Evolutionary conservation across 805 yeast species (phyloP).

Genomic region (Kluyveromyces siamensis): DNA sequence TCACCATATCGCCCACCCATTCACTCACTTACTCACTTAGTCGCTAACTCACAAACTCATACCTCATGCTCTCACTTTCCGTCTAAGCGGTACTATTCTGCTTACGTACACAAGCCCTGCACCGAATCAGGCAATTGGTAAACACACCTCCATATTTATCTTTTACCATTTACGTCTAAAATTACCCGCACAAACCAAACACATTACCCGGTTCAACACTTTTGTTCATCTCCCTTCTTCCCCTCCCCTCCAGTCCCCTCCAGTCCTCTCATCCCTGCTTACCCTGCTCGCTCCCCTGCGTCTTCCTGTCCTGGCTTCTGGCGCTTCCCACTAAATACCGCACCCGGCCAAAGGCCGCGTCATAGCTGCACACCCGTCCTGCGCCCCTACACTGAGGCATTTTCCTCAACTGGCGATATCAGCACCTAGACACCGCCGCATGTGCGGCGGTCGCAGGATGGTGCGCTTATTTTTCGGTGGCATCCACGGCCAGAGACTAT

Average conservation of each 20-base stretch:
- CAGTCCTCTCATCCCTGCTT: not conserved
- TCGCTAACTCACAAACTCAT: no score
- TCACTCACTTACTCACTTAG: no score
- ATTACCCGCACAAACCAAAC: not conserved
- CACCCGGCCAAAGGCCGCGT: not conserved
- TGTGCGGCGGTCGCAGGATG: no score
- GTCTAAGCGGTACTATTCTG: no score
- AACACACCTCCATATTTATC: not conserved
- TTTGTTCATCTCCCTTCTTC: no score
- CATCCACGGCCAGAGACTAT: not conserved
- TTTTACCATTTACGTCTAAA: not conserved
- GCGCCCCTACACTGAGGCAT: not conserved
- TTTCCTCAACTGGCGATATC: not conserved
- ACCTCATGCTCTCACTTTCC: no score
- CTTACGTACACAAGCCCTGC: no score
- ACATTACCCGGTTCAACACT: not conserved
- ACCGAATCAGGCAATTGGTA: not conserved
- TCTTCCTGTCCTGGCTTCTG: no score
- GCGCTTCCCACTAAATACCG: not conserved
- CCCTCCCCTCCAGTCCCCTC: not conserved
- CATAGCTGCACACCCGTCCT: not conserved
- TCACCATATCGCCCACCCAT: no score
- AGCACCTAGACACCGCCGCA: no score
- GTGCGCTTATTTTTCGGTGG: no score
- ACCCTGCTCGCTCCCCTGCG: not conserved